Base-by-base conservation (phyloP, 2,329 filamentous ascomycete species). In the Aspergillus sergii region DNA sequence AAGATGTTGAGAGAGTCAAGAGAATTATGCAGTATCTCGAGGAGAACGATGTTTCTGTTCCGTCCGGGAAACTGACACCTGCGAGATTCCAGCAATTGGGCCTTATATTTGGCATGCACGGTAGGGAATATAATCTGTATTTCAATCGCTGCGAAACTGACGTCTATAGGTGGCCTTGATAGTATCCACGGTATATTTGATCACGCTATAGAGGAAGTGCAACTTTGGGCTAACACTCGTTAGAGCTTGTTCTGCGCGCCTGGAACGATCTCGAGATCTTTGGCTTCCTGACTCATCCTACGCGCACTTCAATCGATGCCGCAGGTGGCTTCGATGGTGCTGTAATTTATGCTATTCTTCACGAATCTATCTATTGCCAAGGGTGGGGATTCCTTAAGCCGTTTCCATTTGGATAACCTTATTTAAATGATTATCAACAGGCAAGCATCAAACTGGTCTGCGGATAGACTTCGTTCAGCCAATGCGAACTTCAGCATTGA, bases 321-420 rank as follows among this genome's bases (percentile, higher is more conserved):
- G 85, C 86, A 58, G 84, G 89, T 2, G 82, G 84, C 2, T 93
- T 93, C 72, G 93, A 97, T 72, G 85, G 87, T 46, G 88, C 89
- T 68, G 88, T 94, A 61, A 87, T 97, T 64, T 98, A 97, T 75
- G 90, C 91, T 28, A 83, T 97, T 45, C 81, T 97, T 3, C 94
- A 98, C 74, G 94, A 98, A 78, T 84, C 91, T 9, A 90, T 94
- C 69, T 98, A 97, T 82, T 94, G 91, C 75, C 87, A 91, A 76
- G 86, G 87, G 64, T 86, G 82, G 65, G 61, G 21, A 23, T 39
- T 28, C 34, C 50, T 11, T 16, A 19, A 41, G 14, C 6, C 12
- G 2, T 57, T 34, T 41, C 9, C 2, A 9, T 8, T 34, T 2
- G 19, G 23, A n/a, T 16, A 7, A 16, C 8, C 26, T 4, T 16